phyloP scores from a whole-genome alignment of 139 green algal species.

The Auxenochlorella pyrenoidosa region DNA sequence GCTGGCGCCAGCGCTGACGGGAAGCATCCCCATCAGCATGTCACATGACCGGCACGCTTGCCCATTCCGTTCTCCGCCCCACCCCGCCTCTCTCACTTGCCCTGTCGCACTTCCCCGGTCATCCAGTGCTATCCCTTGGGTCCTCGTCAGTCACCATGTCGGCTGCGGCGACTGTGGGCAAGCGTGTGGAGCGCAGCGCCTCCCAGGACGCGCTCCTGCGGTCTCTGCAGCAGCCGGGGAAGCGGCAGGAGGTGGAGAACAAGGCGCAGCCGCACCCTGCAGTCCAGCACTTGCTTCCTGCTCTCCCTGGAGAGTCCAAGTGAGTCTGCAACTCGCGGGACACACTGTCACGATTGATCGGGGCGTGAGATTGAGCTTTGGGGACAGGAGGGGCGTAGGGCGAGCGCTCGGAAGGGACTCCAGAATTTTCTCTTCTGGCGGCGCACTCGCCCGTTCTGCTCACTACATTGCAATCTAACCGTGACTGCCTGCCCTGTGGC shows the following conservation, averaged over 20 bases:
- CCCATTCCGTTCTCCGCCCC: neutral
- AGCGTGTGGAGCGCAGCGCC: neutral
- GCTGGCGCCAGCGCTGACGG: too few relatives aligned
- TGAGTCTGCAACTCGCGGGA: neutral
- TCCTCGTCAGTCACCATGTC: neutral
- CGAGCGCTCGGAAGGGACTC: neutral
- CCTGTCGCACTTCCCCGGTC: neutral
- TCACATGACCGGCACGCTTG: too few relatives aligned
- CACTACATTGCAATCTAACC: too few relatives aligned
- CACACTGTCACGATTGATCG: neutral
- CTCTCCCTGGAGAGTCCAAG: neutral
- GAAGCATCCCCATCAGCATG: too few relatives aligned
- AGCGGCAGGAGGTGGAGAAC: neutral
- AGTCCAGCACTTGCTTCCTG: neutral
- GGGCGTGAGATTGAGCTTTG: neutral
- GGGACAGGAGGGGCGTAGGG: neutral
- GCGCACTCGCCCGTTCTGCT: too few relatives aligned
- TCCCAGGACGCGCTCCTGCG: neutral
- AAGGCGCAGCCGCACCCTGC: neutral
- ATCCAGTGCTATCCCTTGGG: neutral
- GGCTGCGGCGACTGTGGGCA: neutral
- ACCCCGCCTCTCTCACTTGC: neutral
- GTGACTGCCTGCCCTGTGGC: too few relatives aligned
- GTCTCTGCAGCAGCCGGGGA: neutral
- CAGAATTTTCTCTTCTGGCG: neutral